phyloP scores from a whole-genome alignment of 2,329 filamentous ascomycete genomes.

The Fusarium goolgardi region DNA sequence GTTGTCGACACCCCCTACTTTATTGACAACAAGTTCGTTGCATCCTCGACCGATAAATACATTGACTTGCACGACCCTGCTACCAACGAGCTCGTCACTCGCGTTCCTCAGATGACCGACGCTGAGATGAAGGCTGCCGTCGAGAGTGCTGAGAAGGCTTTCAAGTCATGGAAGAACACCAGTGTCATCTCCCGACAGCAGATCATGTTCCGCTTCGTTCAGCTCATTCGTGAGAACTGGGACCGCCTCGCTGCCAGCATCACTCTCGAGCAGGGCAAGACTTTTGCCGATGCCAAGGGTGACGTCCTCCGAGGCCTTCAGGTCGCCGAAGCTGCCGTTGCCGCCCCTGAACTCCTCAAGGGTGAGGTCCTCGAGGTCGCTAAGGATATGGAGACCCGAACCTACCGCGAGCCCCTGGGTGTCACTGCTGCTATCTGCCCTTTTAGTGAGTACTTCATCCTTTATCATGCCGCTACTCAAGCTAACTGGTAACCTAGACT shows the following conservation, averaged over 20 bases:
- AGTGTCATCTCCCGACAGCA: constrained; percentile 80
- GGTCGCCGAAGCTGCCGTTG: constrained; percentile 85
- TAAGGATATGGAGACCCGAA: constrained; percentile 90
- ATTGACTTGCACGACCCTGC: constrained; percentile 86
- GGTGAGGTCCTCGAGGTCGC: constrained; percentile 86
- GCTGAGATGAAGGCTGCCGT: constrained; percentile 80
- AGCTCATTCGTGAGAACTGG: constrained; percentile 85
- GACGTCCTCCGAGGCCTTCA: constrained; percentile 86
- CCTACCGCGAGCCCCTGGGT: constrained; percentile 83
- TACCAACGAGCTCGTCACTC: constrained; percentile 86
- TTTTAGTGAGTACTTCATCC: constrained; percentile 71
- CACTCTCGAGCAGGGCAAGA: constrained; percentile 90
- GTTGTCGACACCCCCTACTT: constrained; percentile 82
- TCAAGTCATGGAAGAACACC: constrained; percentile 77
- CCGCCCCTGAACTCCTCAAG: constrained; percentile 82
- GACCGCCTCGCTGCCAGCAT: constrained; percentile 86
- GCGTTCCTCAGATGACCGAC: constrained; percentile 84
- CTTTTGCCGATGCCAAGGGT: constrained; percentile 82
- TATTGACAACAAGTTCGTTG: constrained; percentile 80
- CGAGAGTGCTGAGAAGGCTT: constrained; percentile 80
- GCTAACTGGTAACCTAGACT: constrained; percentile 66
- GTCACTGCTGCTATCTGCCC: constrained; percentile 87
- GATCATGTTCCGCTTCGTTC: constrained; percentile 89
- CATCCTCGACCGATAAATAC: constrained; percentile 75
- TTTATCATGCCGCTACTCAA: background rate